Evolutionary conservation across 768 basidiomycete genomes (phyloP).

Genomic region (Melanogaster broomeanus): DNA sequence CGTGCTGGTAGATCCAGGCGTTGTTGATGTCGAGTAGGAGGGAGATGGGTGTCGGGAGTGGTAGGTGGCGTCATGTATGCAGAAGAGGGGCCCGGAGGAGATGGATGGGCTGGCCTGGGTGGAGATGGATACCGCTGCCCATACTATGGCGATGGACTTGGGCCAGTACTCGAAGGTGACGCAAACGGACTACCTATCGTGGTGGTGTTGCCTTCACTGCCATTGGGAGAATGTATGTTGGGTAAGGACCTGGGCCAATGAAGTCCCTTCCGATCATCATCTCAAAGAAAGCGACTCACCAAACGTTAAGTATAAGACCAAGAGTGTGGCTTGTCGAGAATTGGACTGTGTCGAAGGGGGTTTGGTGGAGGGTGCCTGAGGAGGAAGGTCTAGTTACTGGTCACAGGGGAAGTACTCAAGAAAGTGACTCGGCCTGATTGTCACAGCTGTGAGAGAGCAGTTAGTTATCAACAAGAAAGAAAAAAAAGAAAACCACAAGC

Average conservation of each 20-base stretch:
- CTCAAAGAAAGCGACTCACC: no score
- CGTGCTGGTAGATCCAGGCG: slow-evolving; percentile 72
- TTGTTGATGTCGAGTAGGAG: slow-evolving; percentile 50
- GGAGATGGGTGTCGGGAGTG: slow-evolving; percentile 59
- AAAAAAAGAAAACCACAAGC: no score
- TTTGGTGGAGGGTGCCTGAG: slow-evolving; percentile 28
- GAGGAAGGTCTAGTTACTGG: neutral
- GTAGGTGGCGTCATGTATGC: slow-evolving; percentile 31
- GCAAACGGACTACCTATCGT: slow-evolving; percentile 32
- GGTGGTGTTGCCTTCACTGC: slow-evolving; percentile 59
- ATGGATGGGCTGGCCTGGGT: slow-evolving; percentile 24
- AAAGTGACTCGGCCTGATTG: no score
- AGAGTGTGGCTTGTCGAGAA: slow-evolving; percentile 24
- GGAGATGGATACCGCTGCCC: slow-evolving; percentile 33
- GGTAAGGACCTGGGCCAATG: slow-evolving; percentile 54
- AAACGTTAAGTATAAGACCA: no score
- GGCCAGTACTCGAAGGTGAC: slow-evolving; percentile 27
- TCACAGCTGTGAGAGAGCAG: no score
- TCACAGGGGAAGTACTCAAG: neutral
- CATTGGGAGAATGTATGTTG: slow-evolving; percentile 60
- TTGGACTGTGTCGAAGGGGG: slow-evolving; percentile 32
- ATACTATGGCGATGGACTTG: slow-evolving; percentile 29
- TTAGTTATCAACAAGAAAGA: no score
- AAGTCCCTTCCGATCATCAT: slow-evolving; percentile 62
- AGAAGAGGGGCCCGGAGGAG: slow-evolving; percentile 9